These are phyloP conservation scores for Lodderomyces metapsilosis DNA, from an alignment of 1,139 yeast genomes.

Conservation along the genomic window DNA sequence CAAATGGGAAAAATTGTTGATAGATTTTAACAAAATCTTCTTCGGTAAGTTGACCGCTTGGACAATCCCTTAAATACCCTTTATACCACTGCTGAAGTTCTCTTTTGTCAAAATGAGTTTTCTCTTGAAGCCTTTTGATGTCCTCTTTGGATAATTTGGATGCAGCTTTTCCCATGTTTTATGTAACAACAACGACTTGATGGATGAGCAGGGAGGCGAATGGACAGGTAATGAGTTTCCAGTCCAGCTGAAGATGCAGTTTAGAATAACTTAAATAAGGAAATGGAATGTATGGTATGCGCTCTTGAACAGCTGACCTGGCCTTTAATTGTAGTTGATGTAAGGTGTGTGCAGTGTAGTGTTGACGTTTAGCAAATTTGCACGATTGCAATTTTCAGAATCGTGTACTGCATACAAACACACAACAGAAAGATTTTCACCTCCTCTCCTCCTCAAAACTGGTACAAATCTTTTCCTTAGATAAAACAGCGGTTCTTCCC, in stretches of 20 bases:
- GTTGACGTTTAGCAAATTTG: not conserved
- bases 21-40: constrained; percentile 90
- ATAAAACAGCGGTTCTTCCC: no score
- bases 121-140: constrained; percentile 73
- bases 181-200: no score
- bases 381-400: not conserved
- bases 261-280: not conserved
- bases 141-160: constrained; percentile 93
- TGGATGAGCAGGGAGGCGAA: no score
- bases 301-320: no score
- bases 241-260: not conserved
- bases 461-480: no score
- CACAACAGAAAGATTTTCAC: not conserved
- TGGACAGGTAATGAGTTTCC: no score
- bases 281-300: not conserved
- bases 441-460: no score
- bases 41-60: constrained; percentile 81
- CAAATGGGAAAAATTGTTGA: constrained; percentile 97
- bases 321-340: no score
- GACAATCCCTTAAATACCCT: constrained; percentile 92
- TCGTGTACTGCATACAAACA: not conserved
- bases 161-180: constrained; percentile 87
- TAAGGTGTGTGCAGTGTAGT: no score
- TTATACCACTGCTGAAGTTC: constrained; percentile 98
- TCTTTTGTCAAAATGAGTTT: constrained; percentile 88